phyloP scores from a whole-genome alignment of 352 stramenopile genomes.

The Peronospora destructor region DNA sequence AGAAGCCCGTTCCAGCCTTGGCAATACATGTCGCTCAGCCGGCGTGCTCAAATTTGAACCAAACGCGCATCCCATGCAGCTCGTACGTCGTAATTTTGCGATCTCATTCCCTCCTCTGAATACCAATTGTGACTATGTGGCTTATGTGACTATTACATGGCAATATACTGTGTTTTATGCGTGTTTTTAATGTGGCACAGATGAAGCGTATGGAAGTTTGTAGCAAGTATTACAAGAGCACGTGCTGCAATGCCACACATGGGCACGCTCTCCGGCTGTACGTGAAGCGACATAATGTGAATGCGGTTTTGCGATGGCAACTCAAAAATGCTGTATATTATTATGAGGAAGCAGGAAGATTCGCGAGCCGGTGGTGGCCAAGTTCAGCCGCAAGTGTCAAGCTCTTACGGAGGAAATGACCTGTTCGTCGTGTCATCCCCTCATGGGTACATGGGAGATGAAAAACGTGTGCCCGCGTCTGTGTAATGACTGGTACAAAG shows the following conservation, averaged over 20 bases:
- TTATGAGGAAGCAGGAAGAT: conserved; percentile 46
- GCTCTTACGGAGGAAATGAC: conserved; percentile 57
- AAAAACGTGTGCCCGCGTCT: conserved; percentile 64
- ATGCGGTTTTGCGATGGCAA: neutral
- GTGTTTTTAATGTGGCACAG: conserved; percentile 18
- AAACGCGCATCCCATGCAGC: conserved; percentile 54
- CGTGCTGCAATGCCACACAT: conserved; percentile 77
- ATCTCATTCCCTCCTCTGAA: neutral
- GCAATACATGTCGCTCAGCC: conserved; percentile 47
- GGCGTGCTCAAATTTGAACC: conserved; percentile 66
- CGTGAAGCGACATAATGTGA: conserved; percentile 6
- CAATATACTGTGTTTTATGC: conserved; percentile 2
- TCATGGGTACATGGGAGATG: conserved; percentile 70
- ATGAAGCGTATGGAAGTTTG: conserved; percentile 65
- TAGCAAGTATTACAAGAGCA: conserved; percentile 75
- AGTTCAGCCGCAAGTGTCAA: conserved; percentile 67
- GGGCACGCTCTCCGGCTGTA: conserved; percentile 53
- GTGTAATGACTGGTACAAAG: conserved; percentile 66
- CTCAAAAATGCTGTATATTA: neutral
- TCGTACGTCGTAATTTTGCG: conserved; percentile 27
- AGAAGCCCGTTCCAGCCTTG: conserved; percentile 25
- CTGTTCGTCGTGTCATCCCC: conserved; percentile 74
- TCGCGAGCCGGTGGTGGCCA: conserved; percentile 64
- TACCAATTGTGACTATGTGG: neutral
- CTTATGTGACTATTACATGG: neutral